Base-by-base conservation (phyloP, 169 alveolate genomes). In the Cytauxzoon felis region DNA sequence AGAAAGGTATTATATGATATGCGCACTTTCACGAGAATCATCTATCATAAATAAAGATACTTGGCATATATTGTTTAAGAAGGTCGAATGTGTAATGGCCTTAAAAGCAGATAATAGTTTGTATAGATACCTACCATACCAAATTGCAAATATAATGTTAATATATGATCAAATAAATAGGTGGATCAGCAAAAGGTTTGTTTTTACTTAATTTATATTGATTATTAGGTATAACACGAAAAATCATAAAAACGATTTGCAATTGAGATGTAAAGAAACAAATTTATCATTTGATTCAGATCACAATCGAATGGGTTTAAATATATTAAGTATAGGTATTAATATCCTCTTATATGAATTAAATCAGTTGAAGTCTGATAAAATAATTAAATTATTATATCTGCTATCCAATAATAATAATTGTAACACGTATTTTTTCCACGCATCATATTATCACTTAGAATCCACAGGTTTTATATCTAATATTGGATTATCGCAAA, bases 101-200 rank as follows among this genome's bases (percentile, higher is more conserved):
- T 36, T 63, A 48, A 21, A 21, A 6, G 27, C 11, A 33, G 16
- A 30, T 18, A 27, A 58, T 16, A 9, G 34, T n/a, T 38, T 56
- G 2, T 56, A 36, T 43, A 38, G 66, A 3, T 59, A 66, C 32
- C 21, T 38, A 24, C 70, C 86, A 6, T 53, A 47, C 49, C 64
- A 76, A 36, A 23, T 26, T 13, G 86, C 86, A 7, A 76, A 76
- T 36, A 8, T 76, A 8, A 29, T 76, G 50, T 59, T 76, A 6
- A 59, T 76, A n/a, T 66, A 76, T 34, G 80, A 64, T 18, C 79
- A 66, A 48, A 66, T 76, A 24, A 63, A 62, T 21, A 56, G 78
- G n/a, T 73, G 68, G 65, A 16, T 65, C 13, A 19, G 43, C 23
- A 73, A 73, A 52, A 47, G 78, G 40, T 16, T 5, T 6, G 23